These are phyloP conservation scores for Pyricularia pennisetigena DNA, from an alignment of 2,329 filamentous ascomycete genomes.

Conservation along the genomic window DNA sequence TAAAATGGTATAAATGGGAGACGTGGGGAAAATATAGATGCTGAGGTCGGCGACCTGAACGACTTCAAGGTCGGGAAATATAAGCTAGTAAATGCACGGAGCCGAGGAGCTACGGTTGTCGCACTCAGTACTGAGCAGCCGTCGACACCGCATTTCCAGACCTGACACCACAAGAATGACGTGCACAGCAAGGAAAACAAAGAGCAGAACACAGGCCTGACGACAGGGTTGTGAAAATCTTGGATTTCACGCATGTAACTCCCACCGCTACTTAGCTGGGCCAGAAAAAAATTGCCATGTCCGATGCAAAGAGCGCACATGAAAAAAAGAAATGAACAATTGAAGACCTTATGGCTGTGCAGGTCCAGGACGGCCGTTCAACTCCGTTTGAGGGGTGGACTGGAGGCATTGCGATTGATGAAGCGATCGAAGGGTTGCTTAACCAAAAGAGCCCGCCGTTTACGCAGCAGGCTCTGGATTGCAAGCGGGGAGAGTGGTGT, in stretches of 20 bases:
- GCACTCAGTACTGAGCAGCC: neutral
- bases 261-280: neutral
- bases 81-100: neutral
- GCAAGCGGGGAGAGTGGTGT: neutral
- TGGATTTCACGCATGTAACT: neutral
- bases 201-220: neutral
- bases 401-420: neutral
- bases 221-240: neutral
- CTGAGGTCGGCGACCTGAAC: neutral
- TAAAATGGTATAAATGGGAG: neutral
- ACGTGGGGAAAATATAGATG: neutral
- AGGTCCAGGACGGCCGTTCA: neutral
- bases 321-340: no score
- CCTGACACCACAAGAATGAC: constrained; percentile 8
- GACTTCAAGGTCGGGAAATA: neutral
- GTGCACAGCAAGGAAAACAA: constrained; percentile 3
- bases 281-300: neutral
- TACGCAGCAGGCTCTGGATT: neutral
- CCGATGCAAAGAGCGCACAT: neutral
- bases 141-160: constrained; percentile 3
- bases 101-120: neutral
- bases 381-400: neutral
- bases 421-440: neutral
- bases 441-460: neutral
- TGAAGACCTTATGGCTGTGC: no score